Evolutionary conservation across 768 basidiomycete species (phyloP).

Genomic region (Daedaleopsis sinensis): DNA sequence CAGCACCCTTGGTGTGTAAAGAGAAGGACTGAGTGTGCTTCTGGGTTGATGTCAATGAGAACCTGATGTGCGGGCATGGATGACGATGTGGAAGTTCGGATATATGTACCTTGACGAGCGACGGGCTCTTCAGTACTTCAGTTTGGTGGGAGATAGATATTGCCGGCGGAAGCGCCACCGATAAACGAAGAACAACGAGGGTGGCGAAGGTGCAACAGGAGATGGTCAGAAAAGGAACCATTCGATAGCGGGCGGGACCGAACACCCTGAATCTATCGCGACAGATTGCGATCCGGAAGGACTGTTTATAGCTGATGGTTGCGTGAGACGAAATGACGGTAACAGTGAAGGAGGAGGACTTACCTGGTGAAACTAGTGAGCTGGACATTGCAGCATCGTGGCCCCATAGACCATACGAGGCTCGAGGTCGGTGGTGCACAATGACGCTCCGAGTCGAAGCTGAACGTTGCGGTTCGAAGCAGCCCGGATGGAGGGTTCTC

Average conservation of each 20-base stretch:
- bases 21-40: too few species aligned
- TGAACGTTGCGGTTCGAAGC: too few species aligned
- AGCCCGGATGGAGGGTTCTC: too few species aligned
- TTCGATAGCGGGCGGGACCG: not conserved
- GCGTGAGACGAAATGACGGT: too few species aligned
- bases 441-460: not conserved
- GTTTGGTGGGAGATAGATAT: not conserved
- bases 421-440: not conserved
- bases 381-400: not conserved
- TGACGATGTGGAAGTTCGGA: too few species aligned
- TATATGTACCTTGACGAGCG: not conserved
- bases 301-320: too few species aligned
- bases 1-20: too few species aligned
- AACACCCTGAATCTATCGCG: not conserved
- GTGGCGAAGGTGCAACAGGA: not conserved
- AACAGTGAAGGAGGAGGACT: too few species aligned
- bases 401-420: not conserved
- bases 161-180: not conserved
- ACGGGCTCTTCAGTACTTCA: not conserved
- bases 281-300: too few species aligned
- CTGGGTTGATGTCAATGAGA: too few species aligned
- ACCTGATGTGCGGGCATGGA: too few species aligned
- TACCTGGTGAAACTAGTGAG: too few species aligned
- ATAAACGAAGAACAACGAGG: not conserved
- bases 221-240: not conserved